phyloP scores from a whole-genome alignment of 805 yeast species.

The Kuraishia capsulata region DNA sequence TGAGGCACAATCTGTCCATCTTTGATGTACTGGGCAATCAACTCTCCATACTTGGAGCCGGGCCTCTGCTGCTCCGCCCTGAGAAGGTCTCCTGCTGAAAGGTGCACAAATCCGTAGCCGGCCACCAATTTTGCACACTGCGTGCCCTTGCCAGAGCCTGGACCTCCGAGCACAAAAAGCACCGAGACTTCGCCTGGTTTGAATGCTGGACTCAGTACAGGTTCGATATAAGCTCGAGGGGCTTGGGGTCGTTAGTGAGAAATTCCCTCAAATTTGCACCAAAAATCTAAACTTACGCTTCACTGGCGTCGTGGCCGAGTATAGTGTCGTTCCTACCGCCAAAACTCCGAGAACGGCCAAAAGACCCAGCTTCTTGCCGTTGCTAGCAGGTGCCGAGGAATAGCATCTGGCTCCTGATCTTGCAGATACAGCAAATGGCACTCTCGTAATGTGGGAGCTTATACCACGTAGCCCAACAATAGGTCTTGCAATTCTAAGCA shows the following conservation, averaged over 20 bases:
- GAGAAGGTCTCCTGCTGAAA: conserved; percentile 93
- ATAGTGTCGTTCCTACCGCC: conserved; percentile 23
- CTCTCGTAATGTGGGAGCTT: too few species aligned
- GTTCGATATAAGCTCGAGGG: conserved; percentile 24
- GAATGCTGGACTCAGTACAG: conserved; percentile 33
- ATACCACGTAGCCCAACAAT: too few species aligned
- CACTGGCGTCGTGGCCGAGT: conserved; percentile 15
- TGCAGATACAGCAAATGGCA: too few species aligned
- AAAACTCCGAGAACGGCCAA: conserved; percentile 17
- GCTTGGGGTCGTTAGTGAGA: conserved; percentile 8
- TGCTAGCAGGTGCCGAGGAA: not conserved
- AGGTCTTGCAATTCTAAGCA: too few species aligned
- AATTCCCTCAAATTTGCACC: not conserved
- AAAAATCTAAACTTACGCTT: conserved; percentile 12
- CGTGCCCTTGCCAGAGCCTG: conserved; percentile 97
- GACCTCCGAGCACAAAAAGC: conserved; percentile 91
- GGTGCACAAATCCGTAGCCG: conserved; percentile 75
- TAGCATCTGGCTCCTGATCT: not conserved
- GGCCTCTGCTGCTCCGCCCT: conserved; percentile 84
- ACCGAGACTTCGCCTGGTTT: conserved; percentile 63
- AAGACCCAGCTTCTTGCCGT: not conserved
- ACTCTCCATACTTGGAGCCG: conserved; percentile 76
- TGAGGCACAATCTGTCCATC: conserved; percentile 94
- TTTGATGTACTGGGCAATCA: conserved; percentile 74
- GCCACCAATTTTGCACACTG: conserved; percentile 82